A percentile compares a stretch with the other conserved stretches of the same genome.
Conservation (phyloP, 768 basidiomycete genomes). For the Pleurotus djamor region DNA sequence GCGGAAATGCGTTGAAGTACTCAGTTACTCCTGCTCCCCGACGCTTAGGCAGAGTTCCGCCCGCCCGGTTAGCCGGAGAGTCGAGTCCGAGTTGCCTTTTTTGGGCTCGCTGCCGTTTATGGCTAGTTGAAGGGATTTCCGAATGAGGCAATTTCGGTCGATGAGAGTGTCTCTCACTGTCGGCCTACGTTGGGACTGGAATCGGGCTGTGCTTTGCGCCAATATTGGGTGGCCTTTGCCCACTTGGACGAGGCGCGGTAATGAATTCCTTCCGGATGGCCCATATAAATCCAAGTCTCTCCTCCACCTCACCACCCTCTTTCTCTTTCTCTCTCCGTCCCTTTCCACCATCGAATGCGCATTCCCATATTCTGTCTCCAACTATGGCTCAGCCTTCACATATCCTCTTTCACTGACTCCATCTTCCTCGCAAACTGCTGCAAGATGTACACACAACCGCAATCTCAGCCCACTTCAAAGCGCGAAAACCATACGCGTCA, state of each 20-base stretch:
- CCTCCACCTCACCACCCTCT: constrained; percentile 12
- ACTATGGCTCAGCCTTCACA: constrained; percentile 32
- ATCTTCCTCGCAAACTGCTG: neutral
- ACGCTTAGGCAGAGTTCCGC: neutral
- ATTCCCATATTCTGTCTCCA: constrained; percentile 5
- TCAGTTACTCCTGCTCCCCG: neutral
- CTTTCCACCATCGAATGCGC: neutral
- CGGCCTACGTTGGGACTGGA: neutral
- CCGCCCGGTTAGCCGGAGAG: neutral
- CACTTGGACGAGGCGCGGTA: constrained; percentile 21
- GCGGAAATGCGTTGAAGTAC: neutral
- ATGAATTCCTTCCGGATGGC: constrained; percentile 43
- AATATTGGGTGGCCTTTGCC: neutral
- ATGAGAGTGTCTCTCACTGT: neutral
- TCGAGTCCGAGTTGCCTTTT: neutral
- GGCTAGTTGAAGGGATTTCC: constrained; percentile 32
- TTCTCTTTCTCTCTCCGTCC: constrained; percentile 1
- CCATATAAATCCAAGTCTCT: neutral
- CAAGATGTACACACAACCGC: constrained; percentile 12
- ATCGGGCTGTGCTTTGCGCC: constrained; percentile 5
- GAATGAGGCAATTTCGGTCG: neutral
- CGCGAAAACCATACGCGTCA: constrained; percentile 16
- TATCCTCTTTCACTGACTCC: constrained; percentile 1
- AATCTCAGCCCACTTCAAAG: constrained; percentile 21
- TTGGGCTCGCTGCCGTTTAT: constrained; percentile 20